Conservation (phyloP, 345 rosid species). For the Rhodamnia rubescens region DNA sequence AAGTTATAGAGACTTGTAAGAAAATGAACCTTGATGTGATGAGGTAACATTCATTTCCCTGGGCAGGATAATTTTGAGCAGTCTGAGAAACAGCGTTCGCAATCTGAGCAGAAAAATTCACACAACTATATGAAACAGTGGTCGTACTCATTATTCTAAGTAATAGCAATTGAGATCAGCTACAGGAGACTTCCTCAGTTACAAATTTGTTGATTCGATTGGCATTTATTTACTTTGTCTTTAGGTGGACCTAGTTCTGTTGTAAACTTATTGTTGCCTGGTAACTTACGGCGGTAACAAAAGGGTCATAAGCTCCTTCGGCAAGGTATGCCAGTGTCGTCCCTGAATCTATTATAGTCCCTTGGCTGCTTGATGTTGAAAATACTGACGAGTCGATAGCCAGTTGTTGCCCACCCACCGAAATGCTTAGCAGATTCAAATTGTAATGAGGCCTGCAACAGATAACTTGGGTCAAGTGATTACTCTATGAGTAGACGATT, state of each 20-base stretch:
- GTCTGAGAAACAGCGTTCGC: conserved; percentile 41
- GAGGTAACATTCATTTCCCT: conserved; percentile 58
- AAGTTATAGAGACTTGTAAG: not conserved
- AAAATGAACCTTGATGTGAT: conserved; percentile 52
- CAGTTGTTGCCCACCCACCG: conserved; percentile 57
- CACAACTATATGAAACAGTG: not conserved
- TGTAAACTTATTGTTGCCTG: not conserved
- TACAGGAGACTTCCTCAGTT: not conserved
- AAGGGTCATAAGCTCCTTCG: conserved; percentile 57
- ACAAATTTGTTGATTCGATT: not conserved
- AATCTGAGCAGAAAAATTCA: conserved; percentile 40
- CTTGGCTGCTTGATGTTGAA: conserved; percentile 53
- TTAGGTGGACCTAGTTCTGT: not conserved
- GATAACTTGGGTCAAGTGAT: conserved; percentile 2
- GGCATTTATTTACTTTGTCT: not conserved
- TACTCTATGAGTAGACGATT: conserved; percentile 4
- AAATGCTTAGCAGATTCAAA: conserved; percentile 76
- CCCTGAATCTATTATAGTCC: conserved; percentile 94
- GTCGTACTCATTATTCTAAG: not conserved
- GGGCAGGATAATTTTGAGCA: conserved; percentile 40
- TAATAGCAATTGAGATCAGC: not conserved
- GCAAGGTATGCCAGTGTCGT: conserved; percentile 95
- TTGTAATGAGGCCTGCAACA: conserved; percentile 92
- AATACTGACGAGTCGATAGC: conserved; percentile 65
- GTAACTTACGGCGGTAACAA: conserved; percentile 66